Base-by-base conservation (phyloP, 2,329 filamentous ascomycete species). In the Calycina herbarum region DNA sequence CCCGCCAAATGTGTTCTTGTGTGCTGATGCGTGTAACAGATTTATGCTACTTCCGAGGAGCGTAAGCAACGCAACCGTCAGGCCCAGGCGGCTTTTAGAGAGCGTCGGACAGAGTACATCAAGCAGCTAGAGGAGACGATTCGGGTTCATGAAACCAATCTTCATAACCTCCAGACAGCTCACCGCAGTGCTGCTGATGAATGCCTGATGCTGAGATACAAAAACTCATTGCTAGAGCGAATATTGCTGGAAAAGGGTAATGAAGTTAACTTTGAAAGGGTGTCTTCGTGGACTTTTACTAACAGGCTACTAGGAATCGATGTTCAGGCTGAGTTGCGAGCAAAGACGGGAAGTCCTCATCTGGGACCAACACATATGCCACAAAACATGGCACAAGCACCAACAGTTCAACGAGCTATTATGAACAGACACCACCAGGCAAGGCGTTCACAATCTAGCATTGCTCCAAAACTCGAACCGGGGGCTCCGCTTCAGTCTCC, bases 121-220 rank as follows among this genome's bases (percentile, higher is more conserved):
- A 98, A 98, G 82, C 95, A 99, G 79, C 86, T 99, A 31, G 95
- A 99, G 81, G 93, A 94, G 73, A 96, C 94, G 64, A 98, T 99
- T 79, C 94, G 95, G 76, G 92, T 95, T 73, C 94, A 98, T 83
- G 95, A 99, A 80, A 93, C 96, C 74, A 94, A 93, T 73, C 84
- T 98, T 64, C 92, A 96, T 73, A 96, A 89, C 75, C 84, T 99
- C 67, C 95, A 98, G 80, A 91, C 94, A 75, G 96, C 93, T 71
- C 95, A 98, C 77, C 92, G 95, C 73, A 94, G 88, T 75, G 95
- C 95, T 65, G 93, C 94, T 65, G 95, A 98, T 78, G 95, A 98
- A 79, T 98, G 95, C 77, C 81, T 98, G 75, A 98, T 99, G 95
- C 84, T 99, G 73, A 90, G 95, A 66, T 99, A 98, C 79, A 98